Conservation (phyloP, 805 yeast species). For the Kuraishia borneana region DNA sequence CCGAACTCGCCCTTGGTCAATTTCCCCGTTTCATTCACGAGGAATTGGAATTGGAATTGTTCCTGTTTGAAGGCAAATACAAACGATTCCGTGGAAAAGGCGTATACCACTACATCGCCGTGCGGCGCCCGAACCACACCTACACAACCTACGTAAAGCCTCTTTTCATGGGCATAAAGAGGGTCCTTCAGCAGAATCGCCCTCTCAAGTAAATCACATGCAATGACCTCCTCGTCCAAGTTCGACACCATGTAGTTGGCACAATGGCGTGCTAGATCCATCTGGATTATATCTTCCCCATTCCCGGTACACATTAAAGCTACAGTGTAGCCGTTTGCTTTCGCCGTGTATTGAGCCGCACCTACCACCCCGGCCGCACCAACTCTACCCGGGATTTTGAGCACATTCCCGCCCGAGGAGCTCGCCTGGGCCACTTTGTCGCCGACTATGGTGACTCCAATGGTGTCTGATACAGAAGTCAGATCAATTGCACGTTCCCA, state of each 20-base stretch:
- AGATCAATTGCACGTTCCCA: background rate
- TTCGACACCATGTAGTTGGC: constrained; percentile 8
- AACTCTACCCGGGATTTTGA: constrained; percentile 35
- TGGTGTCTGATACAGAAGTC: constrained; percentile 26
- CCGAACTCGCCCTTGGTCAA: no score
- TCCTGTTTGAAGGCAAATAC: no score
- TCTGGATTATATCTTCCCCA: constrained; percentile 41
- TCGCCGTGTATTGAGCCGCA: constrained; percentile 23
- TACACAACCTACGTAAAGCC: no score
- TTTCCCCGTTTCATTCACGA: no score
- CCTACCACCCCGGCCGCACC: constrained; percentile 47
- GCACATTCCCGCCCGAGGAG: constrained; percentile 45
- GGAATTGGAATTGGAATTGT: no score
- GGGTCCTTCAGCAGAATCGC: no score
- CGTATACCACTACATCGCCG: no score
- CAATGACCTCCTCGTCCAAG: constrained; percentile 6
- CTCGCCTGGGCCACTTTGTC: constrained; percentile 17
- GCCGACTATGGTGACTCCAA: constrained; percentile 24
- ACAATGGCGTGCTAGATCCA: constrained; percentile 27
- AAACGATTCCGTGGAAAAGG: no score
- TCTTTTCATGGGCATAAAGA: no score
- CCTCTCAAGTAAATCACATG: constrained; percentile 10
- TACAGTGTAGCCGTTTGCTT: constrained; percentile 12
- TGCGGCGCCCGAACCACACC: no score
- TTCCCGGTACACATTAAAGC: constrained; percentile 36